Conservation (phyloP, 1,139 yeast genomes). For the Magnusiomyces paraingens region DNA sequence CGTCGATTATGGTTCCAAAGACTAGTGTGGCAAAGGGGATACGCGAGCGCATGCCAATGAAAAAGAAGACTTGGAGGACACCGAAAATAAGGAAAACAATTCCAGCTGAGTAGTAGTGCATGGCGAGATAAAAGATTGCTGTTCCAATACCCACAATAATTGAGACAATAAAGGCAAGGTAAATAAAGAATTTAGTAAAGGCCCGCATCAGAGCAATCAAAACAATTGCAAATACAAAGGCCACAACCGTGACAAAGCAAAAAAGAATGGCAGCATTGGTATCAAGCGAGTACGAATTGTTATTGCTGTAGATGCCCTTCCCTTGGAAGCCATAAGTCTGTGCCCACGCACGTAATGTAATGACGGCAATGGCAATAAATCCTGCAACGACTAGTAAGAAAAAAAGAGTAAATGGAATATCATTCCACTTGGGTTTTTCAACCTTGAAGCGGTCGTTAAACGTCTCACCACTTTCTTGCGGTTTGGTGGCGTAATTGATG, state of each 20-base stretch:
- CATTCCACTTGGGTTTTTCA: constrained; percentile 61
- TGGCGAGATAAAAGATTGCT: constrained; percentile 57
- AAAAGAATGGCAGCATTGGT: constrained; percentile 69
- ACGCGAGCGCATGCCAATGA: constrained; percentile 58
- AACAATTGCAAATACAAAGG: constrained; percentile 51
- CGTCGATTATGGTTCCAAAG: constrained; percentile 65
- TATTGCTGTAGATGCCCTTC: constrained; percentile 54
- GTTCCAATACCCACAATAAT: constrained; percentile 68
- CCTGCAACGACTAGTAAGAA: constrained; percentile 60
- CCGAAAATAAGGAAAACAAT: constrained; percentile 52
- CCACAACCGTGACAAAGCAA: constrained; percentile 56
- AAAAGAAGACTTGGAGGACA: constrained; percentile 41
- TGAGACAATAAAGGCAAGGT: constrained; percentile 61
- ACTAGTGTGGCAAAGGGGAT: constrained; percentile 72
- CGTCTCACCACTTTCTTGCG: constrained; percentile 35
- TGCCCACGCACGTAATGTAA: constrained; percentile 60
- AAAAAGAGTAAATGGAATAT: constrained; percentile 47
- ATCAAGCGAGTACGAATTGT: constrained; percentile 54
- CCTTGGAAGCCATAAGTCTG: constrained; percentile 52
- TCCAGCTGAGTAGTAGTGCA: constrained; percentile 68
- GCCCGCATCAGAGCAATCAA: constrained; percentile 57
- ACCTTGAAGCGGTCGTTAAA: constrained; percentile 66
- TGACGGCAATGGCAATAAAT: constrained; percentile 63
- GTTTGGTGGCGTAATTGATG: constrained; percentile 24
- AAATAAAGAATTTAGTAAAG: constrained; percentile 63